These are phyloP conservation scores for Suillus cothurnatus DNA, from an alignment of 768 basidiomycete species.

Conservation along the genomic window DNA sequence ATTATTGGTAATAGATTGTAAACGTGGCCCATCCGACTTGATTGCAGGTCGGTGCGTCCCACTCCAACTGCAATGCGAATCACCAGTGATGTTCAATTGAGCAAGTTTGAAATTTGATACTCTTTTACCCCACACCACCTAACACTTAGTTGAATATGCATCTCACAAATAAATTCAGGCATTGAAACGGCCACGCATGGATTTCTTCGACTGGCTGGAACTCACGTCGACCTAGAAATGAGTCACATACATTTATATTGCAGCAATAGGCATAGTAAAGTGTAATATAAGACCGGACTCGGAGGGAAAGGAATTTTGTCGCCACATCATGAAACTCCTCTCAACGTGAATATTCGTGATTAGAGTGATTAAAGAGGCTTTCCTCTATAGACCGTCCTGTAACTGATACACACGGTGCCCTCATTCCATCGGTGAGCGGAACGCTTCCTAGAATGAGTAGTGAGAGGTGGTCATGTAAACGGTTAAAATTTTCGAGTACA, in stretches of 20 bases:
- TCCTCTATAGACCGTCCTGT: conserved; percentile 52
- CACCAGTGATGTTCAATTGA: too few relatives aligned
- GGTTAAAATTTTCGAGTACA: conserved; percentile 18
- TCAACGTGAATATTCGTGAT: conserved; percentile 69
- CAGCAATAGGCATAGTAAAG: neutral
- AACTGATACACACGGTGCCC: conserved; percentile 40
- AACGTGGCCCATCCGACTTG: neutral
- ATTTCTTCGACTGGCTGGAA: neutral
- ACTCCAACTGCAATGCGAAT: too few relatives aligned
- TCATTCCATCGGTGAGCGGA: conserved; percentile 54
- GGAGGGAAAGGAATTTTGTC: conserved; percentile 38
- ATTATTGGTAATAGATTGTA: neutral
- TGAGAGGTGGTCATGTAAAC: conserved; percentile 48
- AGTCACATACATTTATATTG: neutral
- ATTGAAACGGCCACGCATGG: neutral
- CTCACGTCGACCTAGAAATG: neutral
- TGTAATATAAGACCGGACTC: too few relatives aligned
- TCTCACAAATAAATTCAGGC: neutral
- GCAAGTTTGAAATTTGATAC: too few relatives aligned
- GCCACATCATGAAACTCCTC: conserved; percentile 89
- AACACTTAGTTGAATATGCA: neutral
- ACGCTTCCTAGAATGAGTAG: conserved; percentile 55
- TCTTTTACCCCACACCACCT: too few relatives aligned
- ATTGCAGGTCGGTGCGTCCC: neutral
- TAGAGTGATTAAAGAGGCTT: conserved; percentile 84